Evolutionary conservation across 1,284 basidiomycete species (phyloP), one percentile per base, ranked within the genome.

Genomic region (Amylostereum areolatum): DNA sequence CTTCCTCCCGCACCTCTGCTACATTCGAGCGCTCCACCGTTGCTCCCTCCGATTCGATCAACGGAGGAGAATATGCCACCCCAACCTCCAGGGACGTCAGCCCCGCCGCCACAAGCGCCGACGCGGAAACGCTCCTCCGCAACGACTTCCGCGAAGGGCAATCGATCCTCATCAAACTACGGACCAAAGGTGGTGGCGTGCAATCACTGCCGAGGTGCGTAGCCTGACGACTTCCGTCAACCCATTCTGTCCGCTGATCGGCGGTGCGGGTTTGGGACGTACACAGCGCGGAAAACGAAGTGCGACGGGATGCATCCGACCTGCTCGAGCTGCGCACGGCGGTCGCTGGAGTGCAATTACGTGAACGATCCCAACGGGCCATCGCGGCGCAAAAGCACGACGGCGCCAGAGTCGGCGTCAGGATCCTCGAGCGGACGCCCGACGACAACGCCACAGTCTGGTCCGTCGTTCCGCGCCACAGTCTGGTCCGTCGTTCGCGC

Each of bases 141-240:
- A 3, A 74, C 83, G n/a, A 77, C 80, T 12, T 79, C 81, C 31
- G 81, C 77, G 29, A 82, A 81, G 58, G 75, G 68, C 39, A 67
- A 67, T 44, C 74, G 83, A 43, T 73, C 78, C 52, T 66, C 77
- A 18, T 78, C 81, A 35, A 82, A 75, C 51, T 84, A 83, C 46
- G 87, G 87, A 11, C 85, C 86, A 46, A 89, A 89, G 62, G 84
- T 89, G 18, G 87, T 89, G 31, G 86, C 86, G 7, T 89, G 86
- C 67, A 89, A 89, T 63, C 85, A 85, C 61, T 89, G 87, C 67
- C 77, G 87, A 72, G 85, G 87, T 89, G 60, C 51, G 80, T 70
- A 27, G 42, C 46, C 30, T 2, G 18, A 40, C 6, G 24, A 27
- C 12, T 31, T 5, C 36, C 4, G 37, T 18, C 43, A 45, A 6